phyloP scores from a whole-genome alignment of 306 rosid species.

The Aeschynomene evenia region DNA sequence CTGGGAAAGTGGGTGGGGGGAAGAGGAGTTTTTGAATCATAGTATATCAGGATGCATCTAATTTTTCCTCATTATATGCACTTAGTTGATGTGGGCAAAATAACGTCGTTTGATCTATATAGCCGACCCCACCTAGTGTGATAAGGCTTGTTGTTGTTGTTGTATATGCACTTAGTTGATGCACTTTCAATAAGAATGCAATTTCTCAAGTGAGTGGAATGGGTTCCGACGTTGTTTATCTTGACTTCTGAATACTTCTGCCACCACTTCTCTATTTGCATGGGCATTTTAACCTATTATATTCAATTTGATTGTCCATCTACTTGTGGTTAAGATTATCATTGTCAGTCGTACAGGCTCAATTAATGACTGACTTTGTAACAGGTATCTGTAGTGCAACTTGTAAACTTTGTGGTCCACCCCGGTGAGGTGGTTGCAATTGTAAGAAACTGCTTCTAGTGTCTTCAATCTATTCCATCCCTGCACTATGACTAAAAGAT shows the following conservation, averaged over 20 bases:
- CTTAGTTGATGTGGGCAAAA: not conserved
- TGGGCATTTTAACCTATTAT: slow-evolving; percentile 12
- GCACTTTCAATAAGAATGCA: not conserved
- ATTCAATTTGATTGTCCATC: slow-evolving; percentile 17
- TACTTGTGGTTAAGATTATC: slow-evolving; percentile 17
- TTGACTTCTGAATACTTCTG: not conserved
- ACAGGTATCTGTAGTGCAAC: slow-evolving; percentile 79
- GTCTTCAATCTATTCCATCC: slow-evolving; percentile 27
- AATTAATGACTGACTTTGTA: slow-evolving; percentile 32
- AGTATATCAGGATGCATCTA: not conserved
- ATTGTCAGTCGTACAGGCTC: slow-evolving; percentile 29
- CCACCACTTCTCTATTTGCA: slow-evolving; percentile 7
- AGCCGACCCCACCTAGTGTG: no score
- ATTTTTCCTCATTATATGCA: not conserved
- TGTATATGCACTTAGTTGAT: not conserved
- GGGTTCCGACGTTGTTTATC: not conserved
- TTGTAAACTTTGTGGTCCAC: slow-evolving; percentile 62
- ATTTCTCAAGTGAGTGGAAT: slow-evolving; percentile 2
- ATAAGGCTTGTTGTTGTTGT: no score
- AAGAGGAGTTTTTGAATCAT: not conserved
- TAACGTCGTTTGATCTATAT: no score
- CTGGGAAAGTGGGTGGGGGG: not conserved
- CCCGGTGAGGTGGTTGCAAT: slow-evolving; percentile 92
- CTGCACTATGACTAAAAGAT: slow-evolving; percentile 26
- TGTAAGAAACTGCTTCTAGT: slow-evolving; percentile 55